Conservation (phyloP, 2,329 filamentous ascomycete genomes). For the Arthrobotrys sinensis region DNA sequence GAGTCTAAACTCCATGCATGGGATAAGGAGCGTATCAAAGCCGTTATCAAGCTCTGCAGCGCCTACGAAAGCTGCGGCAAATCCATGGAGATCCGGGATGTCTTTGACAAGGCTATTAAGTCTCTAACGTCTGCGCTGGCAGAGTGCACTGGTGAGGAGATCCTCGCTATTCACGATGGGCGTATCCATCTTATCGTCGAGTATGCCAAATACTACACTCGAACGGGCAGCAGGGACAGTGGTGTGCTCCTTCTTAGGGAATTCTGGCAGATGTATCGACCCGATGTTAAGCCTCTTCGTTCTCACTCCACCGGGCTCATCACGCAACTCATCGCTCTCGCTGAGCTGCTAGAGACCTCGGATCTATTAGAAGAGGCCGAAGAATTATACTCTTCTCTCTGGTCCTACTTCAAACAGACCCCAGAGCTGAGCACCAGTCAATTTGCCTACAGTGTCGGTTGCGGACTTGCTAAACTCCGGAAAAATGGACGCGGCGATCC, state of each 20-base stretch:
- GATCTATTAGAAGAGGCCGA: constrained; percentile 43
- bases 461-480: constrained; percentile 32
- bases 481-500: constrained; percentile 30
- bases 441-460: constrained; percentile 38
- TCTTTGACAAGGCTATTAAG: constrained; percentile 38
- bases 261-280: constrained; percentile 43
- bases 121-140: constrained; percentile 21
- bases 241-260: constrained; percentile 35
- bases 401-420: constrained; percentile 44
- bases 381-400: constrained; percentile 35
- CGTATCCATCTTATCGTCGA: constrained; percentile 37
- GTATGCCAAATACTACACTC: constrained; percentile 41
- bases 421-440: constrained; percentile 30
- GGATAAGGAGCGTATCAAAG: constrained; percentile 40
- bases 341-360: constrained; percentile 27
- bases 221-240: constrained; percentile 32
- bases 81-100: background rate
- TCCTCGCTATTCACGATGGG: constrained; percentile 36
- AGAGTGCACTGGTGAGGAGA: constrained; percentile 14
- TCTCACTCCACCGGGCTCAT: constrained; percentile 38
- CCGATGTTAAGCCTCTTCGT: constrained; percentile 33
- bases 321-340: constrained; percentile 16
- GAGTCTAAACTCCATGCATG: constrained; percentile 34
- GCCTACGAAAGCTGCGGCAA: constrained; percentile 24
- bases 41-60: constrained; percentile 18